Percentiles rank a stretch among this genome's conserved stretches.
Conservation (phyloP, 495 filamentous ascomycete species). For the Parmelia sp. region DNA sequence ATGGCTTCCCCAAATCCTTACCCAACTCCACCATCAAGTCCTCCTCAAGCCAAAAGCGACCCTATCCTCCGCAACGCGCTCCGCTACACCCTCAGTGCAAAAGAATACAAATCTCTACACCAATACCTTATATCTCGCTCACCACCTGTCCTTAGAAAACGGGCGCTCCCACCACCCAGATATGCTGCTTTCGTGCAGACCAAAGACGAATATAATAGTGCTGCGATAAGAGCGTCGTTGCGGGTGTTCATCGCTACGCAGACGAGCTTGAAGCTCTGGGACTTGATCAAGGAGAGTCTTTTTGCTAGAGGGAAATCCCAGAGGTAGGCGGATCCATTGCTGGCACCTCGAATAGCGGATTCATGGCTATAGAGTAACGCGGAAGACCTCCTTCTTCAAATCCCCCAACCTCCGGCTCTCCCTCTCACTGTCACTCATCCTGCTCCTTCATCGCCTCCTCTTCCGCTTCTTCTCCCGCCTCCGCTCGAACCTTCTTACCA, state of each 20-base stretch:
- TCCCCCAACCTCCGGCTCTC: conserved; percentile 71
- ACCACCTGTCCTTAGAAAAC: conserved; percentile 46
- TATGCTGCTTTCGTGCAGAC: conserved; percentile 47
- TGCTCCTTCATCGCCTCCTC: conserved; percentile 81
- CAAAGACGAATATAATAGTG: conserved; percentile 68
- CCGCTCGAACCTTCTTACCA: conserved; percentile 66
- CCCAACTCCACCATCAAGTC: conserved; percentile 19
- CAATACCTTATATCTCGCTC: conserved; percentile 67
- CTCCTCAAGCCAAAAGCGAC: conserved; percentile 18
- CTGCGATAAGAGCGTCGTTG: conserved; percentile 67
- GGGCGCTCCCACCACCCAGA: conserved; percentile 51
- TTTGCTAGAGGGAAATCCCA: conserved; percentile 34
- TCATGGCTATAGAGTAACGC: conserved; percentile 31
- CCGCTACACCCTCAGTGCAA: conserved; percentile 73
- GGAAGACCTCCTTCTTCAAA: conserved; percentile 52
- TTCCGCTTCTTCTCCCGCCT: conserved; percentile 84
- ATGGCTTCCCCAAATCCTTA: conserved; percentile 21
- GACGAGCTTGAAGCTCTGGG: conserved; percentile 62
- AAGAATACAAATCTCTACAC: conserved; percentile 78
- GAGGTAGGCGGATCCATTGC: conserved; percentile 37
- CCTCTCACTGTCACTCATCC: conserved; percentile 70
- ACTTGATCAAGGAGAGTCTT: conserved; percentile 41
- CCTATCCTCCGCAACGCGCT: conserved; percentile 59
- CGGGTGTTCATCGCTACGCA: conserved; percentile 69
- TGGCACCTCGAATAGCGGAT: neutral